These are phyloP conservation scores for Physcomitrium patens DNA, from an alignment of 225 moss, liverwort and hornwort species.

Conservation along the genomic window DNA sequence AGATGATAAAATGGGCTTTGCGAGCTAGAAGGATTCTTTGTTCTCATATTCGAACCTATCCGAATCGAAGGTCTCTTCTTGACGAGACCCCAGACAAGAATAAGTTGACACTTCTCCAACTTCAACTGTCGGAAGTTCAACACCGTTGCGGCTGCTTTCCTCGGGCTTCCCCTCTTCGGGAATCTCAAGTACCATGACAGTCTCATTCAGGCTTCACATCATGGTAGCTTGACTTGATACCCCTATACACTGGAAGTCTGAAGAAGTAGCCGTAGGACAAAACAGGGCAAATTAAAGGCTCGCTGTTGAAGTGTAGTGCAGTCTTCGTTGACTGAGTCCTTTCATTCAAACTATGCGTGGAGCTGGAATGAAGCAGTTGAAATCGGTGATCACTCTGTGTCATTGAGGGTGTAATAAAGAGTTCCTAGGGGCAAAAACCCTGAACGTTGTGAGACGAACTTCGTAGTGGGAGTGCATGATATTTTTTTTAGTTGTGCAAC, in stretches of 20 bases:
- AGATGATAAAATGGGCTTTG: background rate
- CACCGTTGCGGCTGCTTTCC: constrained; percentile 25
- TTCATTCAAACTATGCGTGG: too few species aligned
- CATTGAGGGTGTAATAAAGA: background rate
- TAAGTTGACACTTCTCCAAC: background rate
- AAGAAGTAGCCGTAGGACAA: constrained; percentile 21
- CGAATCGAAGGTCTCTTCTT: too few species aligned
- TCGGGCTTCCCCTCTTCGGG: background rate
- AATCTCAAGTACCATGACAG: background rate
- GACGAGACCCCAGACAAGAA: too few species aligned
- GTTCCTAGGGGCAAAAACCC: too few species aligned
- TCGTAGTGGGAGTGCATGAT: too few species aligned
- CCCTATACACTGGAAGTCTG: background rate
- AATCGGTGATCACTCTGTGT: constrained; percentile 8
- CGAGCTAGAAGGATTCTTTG: too few species aligned
- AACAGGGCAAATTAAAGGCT: constrained; percentile 22
- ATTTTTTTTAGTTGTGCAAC: too few species aligned
- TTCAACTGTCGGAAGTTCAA: constrained; percentile 34
- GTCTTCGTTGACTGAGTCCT: constrained; percentile 10
- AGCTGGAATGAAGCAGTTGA: constrained; percentile 6
- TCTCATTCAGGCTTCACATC: constrained; percentile 19
- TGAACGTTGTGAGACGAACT: too few species aligned
- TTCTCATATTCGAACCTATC: too few species aligned
- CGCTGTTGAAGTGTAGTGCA: background rate
- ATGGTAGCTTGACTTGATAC: constrained; percentile 26